Evolutionary conservation across 768 basidiomycete genomes (phyloP).

Genomic region (Pleurotus tuoliensis): DNA sequence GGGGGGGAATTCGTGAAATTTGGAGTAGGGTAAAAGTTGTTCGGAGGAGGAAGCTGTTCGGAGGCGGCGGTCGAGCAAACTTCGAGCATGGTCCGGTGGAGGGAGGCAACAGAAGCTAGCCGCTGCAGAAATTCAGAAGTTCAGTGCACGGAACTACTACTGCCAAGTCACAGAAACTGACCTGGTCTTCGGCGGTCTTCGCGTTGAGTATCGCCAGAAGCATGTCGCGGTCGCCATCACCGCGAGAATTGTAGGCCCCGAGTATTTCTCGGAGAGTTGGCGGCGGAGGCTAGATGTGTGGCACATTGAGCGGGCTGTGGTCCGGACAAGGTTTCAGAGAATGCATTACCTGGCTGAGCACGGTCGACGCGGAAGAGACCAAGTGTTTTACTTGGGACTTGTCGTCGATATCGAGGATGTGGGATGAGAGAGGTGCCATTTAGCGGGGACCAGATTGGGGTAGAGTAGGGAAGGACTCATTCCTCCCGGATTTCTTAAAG

Average conservation of each 20-base stretch:
- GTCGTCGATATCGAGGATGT: slow-evolving; percentile 20
- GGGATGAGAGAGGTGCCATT: neutral
- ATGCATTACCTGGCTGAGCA: slow-evolving; percentile 39
- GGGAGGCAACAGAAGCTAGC: slow-evolving; percentile 61
- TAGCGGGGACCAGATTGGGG: slow-evolving; percentile 2
- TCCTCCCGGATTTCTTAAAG: slow-evolving; percentile 7
- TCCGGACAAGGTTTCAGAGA: neutral
- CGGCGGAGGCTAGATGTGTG: slow-evolving; percentile 55
- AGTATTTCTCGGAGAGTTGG: slow-evolving; percentile 85
- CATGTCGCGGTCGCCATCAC: slow-evolving; percentile 91
- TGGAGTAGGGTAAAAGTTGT: slow-evolving; percentile 37
- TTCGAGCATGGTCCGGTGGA: slow-evolving; percentile 72
- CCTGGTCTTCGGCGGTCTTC: slow-evolving; percentile 92
- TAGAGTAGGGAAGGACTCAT: neutral
- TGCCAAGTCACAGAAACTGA: slow-evolving; percentile 28
- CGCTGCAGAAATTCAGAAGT: slow-evolving; percentile 40
- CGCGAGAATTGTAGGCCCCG: slow-evolving; percentile 76
- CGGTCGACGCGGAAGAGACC: slow-evolving; percentile 32
- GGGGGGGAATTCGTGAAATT: slow-evolving; percentile 30
- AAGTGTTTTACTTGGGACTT: slow-evolving; percentile 26
- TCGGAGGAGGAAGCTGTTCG: slow-evolving; percentile 16
- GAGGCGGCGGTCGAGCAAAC: slow-evolving; percentile 36
- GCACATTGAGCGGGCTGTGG: slow-evolving; percentile 9
- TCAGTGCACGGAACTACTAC: neutral
- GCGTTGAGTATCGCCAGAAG: slow-evolving; percentile 87